Evolutionary conservation across 108 stramenopile species (phyloP).

Genomic region (Skeletonema menzelii): DNA sequence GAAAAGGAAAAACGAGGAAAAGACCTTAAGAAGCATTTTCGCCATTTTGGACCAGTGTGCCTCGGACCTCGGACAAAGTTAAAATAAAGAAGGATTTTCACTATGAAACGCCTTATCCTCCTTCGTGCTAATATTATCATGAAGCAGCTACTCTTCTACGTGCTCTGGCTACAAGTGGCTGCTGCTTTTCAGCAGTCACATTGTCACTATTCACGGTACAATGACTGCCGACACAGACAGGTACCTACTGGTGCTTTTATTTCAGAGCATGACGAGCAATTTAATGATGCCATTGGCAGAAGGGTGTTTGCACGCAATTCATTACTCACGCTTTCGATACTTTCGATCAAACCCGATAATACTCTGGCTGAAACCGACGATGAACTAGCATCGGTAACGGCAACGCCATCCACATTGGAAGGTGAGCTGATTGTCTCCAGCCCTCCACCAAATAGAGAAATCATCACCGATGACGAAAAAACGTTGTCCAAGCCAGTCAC

Average conservation of each 20-base stretch:
- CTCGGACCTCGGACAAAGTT: too few species aligned
- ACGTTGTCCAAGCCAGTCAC: not conserved
- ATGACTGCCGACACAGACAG: not conserved
- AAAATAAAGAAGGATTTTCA: too few species aligned
- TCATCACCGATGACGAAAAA: not conserved
- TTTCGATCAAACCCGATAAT: not conserved
- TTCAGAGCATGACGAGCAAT: not conserved
- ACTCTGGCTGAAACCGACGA: not conserved
- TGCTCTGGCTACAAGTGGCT: not conserved
- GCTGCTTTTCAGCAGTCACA: not conserved
- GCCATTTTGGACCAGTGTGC: too few species aligned
- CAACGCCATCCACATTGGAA: constrained; percentile 35
- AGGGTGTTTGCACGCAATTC: not conserved
- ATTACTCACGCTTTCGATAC: constrained; percentile 13
- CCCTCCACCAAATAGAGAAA: constrained; percentile 25
- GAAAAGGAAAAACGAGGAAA: too few species aligned
- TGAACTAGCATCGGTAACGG: not conserved
- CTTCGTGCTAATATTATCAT: too few species aligned
- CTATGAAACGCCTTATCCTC: too few species aligned
- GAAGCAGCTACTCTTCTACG: not conserved
- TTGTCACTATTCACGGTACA: not conserved
- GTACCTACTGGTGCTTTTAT: not conserved
- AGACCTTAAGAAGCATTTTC: too few species aligned
- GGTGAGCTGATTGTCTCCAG: constrained; percentile 22
- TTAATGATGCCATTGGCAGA: not conserved